Evolutionary conservation across 805 yeast species (phyloP), one percentile per base, ranked within the genome.

Genomic region (Cyberlindnera mycetangii): DNA sequence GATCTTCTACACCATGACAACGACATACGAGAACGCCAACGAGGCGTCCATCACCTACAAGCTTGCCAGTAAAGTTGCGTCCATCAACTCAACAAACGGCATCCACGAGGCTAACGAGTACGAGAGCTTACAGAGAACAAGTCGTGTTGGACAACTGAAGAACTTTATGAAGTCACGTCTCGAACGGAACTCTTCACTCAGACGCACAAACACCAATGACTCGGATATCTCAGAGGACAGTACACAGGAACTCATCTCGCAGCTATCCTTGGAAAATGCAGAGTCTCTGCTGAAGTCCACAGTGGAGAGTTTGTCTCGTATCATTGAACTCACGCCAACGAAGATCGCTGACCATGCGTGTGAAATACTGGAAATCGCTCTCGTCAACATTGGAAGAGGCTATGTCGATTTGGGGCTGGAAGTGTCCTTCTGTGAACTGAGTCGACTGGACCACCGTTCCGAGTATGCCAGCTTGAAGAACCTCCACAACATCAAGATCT

Each of bases 391-490:
- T 31, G 93, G 95, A 1, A 79, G 79, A 28, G 73, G 83, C 3
- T 89, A 86, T 56, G 75, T 89, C 35, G 89, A 86, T 32, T 71
- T 80, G 14, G 89, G 88, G 0, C 62, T 90, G 32, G 96, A 88
- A 53, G 78, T 81, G 4, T 72, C 89, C 1, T 85, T 79, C 54
- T 74, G 68, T 40, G 63, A 63, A 37, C 60, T 78, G 25, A 62
- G 61, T 41, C 66, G 67, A 52, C 67, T 71, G 52, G 68, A 69
- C 48, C 48, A 49, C 42, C 47, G 56, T 45, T 24, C 55, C 10
- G 58, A 54, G 12, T 52, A 53, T 9, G 46, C 80, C 14, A 67
- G 75, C 45, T 69, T 85, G 37, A 59, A 65, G 7, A 77, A 72
- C 52, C 59, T 86, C 42, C 62, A 63, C 28, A 70, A 76, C 17